Evolutionary conservation across 164 flowering plant genomes (phyloP).

Genomic region (Akebia trifoliata): DNA sequence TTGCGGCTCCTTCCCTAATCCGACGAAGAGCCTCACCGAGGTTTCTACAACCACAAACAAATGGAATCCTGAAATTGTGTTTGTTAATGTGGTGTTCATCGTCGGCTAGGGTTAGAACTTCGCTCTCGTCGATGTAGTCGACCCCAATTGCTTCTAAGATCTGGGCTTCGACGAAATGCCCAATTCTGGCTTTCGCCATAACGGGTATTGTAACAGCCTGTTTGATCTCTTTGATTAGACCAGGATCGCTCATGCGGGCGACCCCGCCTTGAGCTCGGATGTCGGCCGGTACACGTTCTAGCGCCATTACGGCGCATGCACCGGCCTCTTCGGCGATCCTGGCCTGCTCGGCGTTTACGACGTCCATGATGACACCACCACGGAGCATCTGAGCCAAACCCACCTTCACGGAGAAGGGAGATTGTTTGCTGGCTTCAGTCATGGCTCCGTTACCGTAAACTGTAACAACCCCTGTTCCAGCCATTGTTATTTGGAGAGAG

Average conservation of each 20-base stretch:
- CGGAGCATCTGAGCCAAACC: conserved; percentile 38
- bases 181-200: conserved; percentile 36
- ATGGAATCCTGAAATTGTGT: conserved; percentile 30
- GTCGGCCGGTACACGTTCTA: conserved; percentile 35
- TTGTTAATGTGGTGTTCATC: conserved; percentile 34
- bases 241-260: conserved; percentile 39
- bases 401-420: conserved; percentile 33
- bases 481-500: conserved; percentile 12
- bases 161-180: conserved; percentile 37
- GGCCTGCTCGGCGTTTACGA: conserved; percentile 37
- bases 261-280: conserved; percentile 35
- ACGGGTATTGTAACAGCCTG: conserved; percentile 34
- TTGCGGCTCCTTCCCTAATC: conserved; percentile 32
- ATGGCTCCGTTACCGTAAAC: conserved; percentile 31
- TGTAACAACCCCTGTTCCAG: conserved; percentile 31
- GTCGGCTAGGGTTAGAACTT: conserved; percentile 29
- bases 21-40: conserved; percentile 30
- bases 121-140: conserved; percentile 33
- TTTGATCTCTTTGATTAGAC: conserved; percentile 32
- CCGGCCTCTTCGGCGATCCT: conserved; percentile 41
- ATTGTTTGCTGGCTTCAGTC: conserved; percentile 25
- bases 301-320: conserved; percentile 38
- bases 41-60: conserved; percentile 33
- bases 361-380: conserved; percentile 44
- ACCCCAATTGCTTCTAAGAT: conserved; percentile 28